Conservation (phyloP, 257 asterid species). For the Rehmannia glutinosa region DNA sequence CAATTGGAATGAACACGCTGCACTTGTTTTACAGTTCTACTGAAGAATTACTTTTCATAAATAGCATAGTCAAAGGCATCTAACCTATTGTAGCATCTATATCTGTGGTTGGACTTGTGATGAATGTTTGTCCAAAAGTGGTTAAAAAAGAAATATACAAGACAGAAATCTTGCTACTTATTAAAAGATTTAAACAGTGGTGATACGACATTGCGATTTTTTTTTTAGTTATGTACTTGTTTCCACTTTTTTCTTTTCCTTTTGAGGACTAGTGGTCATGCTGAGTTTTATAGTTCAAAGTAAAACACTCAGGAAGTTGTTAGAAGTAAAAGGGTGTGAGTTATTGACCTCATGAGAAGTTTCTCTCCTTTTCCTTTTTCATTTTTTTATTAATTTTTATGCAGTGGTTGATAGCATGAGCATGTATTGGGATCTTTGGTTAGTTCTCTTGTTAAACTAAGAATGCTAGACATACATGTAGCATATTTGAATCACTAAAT, state of each 20-base stretch:
- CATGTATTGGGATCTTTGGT: slow-evolving; percentile 3
- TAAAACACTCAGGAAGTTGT: neutral
- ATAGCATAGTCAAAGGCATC: neutral
- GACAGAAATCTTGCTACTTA: neutral
- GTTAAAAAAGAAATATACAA: neutral
- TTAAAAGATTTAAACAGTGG: neutral
- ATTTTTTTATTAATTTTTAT: no score
- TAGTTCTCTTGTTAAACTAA: neutral
- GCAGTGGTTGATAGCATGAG: neutral
- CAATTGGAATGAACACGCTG: neutral
- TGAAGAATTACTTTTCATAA: neutral
- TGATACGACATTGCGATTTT: neutral
- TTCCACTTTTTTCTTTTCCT: neutral
- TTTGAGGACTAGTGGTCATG: neutral
- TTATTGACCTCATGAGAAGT: neutral
- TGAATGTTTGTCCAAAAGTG: neutral
- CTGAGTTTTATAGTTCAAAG: neutral
- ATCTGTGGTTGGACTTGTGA: neutral
- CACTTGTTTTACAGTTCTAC: neutral
- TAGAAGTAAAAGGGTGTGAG: neutral
- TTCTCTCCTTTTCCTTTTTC: neutral
- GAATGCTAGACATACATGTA: neutral
- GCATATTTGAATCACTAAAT: neutral
- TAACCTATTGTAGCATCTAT: neutral
- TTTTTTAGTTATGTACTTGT: neutral